Base-by-base conservation (phyloP, 2,329 filamentous ascomycete species). In the Phaeoacremonium minimum region DNA sequence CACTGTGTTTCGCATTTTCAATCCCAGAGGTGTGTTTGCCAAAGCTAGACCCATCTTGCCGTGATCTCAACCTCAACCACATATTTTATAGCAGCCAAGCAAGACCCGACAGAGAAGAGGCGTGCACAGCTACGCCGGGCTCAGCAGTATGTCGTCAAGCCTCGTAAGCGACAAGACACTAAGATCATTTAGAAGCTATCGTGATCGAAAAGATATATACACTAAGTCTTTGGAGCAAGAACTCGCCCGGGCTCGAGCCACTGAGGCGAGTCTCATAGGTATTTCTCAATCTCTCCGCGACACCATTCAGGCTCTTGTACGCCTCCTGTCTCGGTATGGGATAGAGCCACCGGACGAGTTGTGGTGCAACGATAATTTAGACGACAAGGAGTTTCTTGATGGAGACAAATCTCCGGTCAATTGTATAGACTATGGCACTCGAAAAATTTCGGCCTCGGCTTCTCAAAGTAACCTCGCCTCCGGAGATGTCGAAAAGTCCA, bases 1-100 rank as follows among this genome's bases (percentile, higher is more conserved):
- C 20, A 32, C 37, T 28, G 55, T 60, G 18, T 60, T 60, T 18
- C 53, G 53, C 15, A 57, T 60, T 4, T 60, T 60, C n/a, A 60
- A 57, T 7, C 56, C 56, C 6, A 40, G 36, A 13, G 55, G 55
- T 57, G 19, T 7, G 41, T 47, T 15, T 3, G 32, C n/a, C 26
- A 9, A 14, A 30, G 18, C 15, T 11, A 17, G 4, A 18, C 1
- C 6, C 16, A 5, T 12, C 4, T 18, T 4, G 5, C 5, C 7
- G 12, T 4, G 4, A n/a, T 9, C 26, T 34, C 9, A 15, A 34
- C 36, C 37, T 17, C 29, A 41, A 17, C 16, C 20, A n/a, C n/a
- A n/a, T n/a, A 19, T 19, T 17, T 14, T 6, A 18, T 28, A 53
- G 50, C 38, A 15, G 35, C 44, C 5, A 53, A 49, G 22, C 48